Percentiles rank a stretch among this genome's conserved stretches.
Evolutionary conservation across 257 asterid genomes (phyloP).

Genomic region (Ballota nigra): DNA sequence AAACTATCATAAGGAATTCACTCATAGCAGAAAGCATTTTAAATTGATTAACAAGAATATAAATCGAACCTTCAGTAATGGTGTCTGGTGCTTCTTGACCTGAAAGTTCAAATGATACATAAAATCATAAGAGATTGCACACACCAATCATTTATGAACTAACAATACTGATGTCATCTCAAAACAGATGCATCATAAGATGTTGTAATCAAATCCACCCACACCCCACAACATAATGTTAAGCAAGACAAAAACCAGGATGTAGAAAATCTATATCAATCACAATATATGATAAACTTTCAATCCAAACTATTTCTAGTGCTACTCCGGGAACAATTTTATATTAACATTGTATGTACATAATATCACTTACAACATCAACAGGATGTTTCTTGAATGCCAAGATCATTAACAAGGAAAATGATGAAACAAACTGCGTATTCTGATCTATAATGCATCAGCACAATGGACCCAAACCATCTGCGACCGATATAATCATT

Average conservation of each 20-base stretch:
- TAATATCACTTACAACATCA: neutral
- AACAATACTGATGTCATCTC: neutral
- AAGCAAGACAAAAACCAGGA: neutral
- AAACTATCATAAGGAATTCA: neutral
- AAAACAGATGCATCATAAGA: neutral
- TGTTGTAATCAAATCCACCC: neutral
- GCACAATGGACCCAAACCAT: neutral
- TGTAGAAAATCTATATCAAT: neutral
- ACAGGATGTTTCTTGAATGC: slow-evolving; percentile 5
- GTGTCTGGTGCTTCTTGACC: slow-evolving; percentile 79
- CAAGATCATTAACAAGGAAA: slow-evolving; percentile 2
- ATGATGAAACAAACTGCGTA: neutral
- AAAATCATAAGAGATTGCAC: slow-evolving; percentile 11
- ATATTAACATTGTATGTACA: neutral
- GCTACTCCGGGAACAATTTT: neutral
- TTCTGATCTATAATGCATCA: neutral
- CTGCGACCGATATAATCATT: neutral
- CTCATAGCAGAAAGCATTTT: neutral
- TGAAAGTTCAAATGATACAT: slow-evolving; percentile 35
- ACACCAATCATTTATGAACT: neutral
- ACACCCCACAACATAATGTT: neutral
- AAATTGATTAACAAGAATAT: slow-evolving; percentile 12
- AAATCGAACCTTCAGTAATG: slow-evolving; percentile 71
- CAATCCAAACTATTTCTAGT: neutral
- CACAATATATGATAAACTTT: neutral